Percentiles rank a stretch among this genome's conserved stretches.
Evolutionary conservation across 2,329 filamentous ascomycete species (phyloP).

Genomic region (Ophiostoma triangulosporum): DNA sequence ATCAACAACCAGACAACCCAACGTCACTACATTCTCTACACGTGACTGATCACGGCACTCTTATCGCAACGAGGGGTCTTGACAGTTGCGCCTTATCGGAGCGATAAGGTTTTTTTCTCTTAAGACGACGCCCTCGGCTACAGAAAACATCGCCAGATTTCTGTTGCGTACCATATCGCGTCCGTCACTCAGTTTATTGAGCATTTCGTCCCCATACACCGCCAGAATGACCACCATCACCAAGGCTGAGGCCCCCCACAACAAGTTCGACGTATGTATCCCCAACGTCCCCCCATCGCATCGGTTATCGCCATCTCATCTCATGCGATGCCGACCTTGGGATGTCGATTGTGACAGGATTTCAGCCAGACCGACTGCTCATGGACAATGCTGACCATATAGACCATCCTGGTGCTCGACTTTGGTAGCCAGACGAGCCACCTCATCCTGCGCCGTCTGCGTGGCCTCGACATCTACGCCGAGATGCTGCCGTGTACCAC

Average conservation of each 20-base stretch:
- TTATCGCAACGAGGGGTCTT: neutral
- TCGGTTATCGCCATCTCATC: neutral
- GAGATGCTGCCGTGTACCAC: conserved; percentile 83
- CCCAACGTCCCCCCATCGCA: neutral
- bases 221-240: conserved; percentile 4
- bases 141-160: neutral
- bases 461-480: conserved; percentile 58
- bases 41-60: neutral
- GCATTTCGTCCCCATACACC: neutral
- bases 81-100: neutral
- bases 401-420: conserved; percentile 60
- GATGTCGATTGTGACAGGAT: neutral
- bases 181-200: neutral
- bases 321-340: neutral
- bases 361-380: neutral
- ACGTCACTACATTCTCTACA: neutral
- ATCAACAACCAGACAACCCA: too few relatives aligned
- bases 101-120: conserved; percentile 2
- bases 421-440: conserved; percentile 62
- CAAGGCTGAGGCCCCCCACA: conserved; percentile 8
- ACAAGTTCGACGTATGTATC: conserved; percentile 8
- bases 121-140: neutral
- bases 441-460: conserved; percentile 60
- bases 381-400: neutral
- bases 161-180: conserved; percentile 1